Evolutionary conservation across 108 stramenopile genomes (phyloP), one percentile per base, ranked within the genome.

Genomic region (Epithemia pelagica): DNA sequence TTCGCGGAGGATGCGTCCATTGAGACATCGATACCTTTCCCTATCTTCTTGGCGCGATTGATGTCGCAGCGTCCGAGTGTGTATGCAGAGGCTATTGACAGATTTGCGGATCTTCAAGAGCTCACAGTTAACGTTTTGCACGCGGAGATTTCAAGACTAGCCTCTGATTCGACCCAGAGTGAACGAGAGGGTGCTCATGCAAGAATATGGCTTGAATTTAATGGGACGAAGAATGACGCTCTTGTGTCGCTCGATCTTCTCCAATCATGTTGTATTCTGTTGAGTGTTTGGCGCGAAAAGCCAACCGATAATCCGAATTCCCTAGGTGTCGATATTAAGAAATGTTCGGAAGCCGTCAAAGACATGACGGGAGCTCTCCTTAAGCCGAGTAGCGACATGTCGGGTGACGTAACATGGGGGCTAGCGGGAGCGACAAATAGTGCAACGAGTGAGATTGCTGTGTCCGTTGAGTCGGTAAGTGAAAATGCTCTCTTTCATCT

Each of bases 31-130:
- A 83, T 69, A 58, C 26, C 72, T 54, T 83, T 86, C 67, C 62
- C 76, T 7, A 51, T 61, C 19, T 29, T 82, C n/a, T 61, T 87
- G 0, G 73, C 80, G 27, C 70, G 73, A 2, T 71, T 90, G 46
- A 75, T 90, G n/a, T 77, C 84, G 0, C 59, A 28, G 31, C 82
- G 86, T 0, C 84, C 84, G 15, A 79, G 78, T 62, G 84, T 86
- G 2, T 82, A 73, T 64, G 78, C 82, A 24, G 72, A 76, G 30
- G 82, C 82, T 24, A 55, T 90, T 61, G 73, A 71, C 56, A 72
- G 71, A 24, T 82, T 76, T 59, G 51, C 57, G 25, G 81, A 87
- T 46, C 81, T 90, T 60, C 73, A 79, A 51, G 65, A 62, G 0
- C 57, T 82, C 20, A 70, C 76, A 24, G 54, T 86, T 18, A 21